Conservation (phyloP, 2,329 filamentous ascomycete genomes). For the Colletotrichum caudatum region DNA sequence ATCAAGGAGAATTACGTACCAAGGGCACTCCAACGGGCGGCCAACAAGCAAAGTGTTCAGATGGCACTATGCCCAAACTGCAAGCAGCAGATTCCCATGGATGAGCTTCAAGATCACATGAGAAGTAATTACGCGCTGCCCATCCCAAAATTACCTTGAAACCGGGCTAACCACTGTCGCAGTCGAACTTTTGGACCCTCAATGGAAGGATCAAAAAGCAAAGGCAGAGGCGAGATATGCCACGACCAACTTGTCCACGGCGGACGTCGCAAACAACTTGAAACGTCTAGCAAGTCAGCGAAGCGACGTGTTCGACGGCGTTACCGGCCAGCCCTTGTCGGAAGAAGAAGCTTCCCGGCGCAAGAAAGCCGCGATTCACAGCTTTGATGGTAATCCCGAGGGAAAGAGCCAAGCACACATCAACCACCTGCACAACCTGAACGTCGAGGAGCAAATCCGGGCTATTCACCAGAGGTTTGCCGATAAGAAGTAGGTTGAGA, state of each 20-base stretch:
- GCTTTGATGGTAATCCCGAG: constrained; percentile 70
- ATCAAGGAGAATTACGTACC: constrained; percentile 95
- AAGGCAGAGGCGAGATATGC: constrained; percentile 87
- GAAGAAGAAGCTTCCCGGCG: constrained; percentile 80
- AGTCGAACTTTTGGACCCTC: constrained; percentile 92
- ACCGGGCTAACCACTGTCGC: constrained; percentile 50
- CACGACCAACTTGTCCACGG: constrained; percentile 86
- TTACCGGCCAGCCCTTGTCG: constrained; percentile 74
- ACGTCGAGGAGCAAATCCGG: constrained; percentile 88
- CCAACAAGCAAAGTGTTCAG: constrained; percentile 72
- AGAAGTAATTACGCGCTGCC: constrained; percentile 68
- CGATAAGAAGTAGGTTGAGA: constrained; percentile 34
- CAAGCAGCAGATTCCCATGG: constrained; percentile 86
- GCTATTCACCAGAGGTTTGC: constrained; percentile 68
- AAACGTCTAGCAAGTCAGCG: constrained; percentile 94
- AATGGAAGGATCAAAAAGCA: constrained; percentile 95
- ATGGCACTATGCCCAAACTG: constrained; percentile 92
- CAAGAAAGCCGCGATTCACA: constrained; percentile 76
- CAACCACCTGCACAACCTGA: constrained; percentile 74
- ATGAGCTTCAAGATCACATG: constrained; percentile 93
- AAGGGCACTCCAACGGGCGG: constrained; percentile 78
- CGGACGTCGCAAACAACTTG: constrained; percentile 91
- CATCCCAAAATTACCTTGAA: background rate
- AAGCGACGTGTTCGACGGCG: constrained; percentile 85
- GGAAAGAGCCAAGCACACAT: constrained; percentile 62